Percentiles rank a stretch among this genome's conserved stretches.
Evolutionary conservation across 345 rosid genomes (phyloP).

Genomic region (Eucalyptus melliodora): DNA sequence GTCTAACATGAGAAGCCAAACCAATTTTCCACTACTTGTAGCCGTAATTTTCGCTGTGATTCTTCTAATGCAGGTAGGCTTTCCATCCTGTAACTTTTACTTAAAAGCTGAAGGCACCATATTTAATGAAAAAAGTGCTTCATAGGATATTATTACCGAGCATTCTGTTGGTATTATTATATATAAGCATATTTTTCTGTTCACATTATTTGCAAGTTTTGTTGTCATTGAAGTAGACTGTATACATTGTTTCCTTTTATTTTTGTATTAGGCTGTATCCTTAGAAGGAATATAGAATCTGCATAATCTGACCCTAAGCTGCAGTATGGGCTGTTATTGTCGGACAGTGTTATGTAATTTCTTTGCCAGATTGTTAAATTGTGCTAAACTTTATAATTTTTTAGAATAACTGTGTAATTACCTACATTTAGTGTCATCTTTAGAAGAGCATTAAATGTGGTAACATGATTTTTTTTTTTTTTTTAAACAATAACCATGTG

Average conservation of each 20-base stretch:
- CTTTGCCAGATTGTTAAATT: not conserved
- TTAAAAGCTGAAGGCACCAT: not conserved
- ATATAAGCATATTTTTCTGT: not conserved
- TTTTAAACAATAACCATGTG: not conserved
- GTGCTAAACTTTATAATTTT: not conserved
- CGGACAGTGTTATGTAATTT: not conserved
- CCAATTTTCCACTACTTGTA: slow-evolving; percentile 41
- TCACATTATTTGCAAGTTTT: not conserved
- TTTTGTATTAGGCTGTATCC: not conserved
- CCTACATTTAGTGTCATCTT: not conserved
- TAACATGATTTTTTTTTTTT: not conserved
- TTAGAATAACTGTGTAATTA: not conserved
- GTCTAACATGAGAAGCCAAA: slow-evolving; percentile 34
- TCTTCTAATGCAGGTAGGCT: slow-evolving; percentile 77
- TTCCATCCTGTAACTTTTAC: not conserved
- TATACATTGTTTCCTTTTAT: not conserved
- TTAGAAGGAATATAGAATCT: not conserved
- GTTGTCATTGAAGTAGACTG: not conserved
- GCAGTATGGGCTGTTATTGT: not conserved
- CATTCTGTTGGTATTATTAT: not conserved
- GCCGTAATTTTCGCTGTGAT: slow-evolving; percentile 55
- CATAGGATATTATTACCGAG: not conserved
- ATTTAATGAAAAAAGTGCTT: not conserved
- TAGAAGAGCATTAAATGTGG: not conserved
- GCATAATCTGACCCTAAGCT: not conserved